Conservation (phyloP, 2,329 filamentous ascomycete species). For the Leptosphaerulina australis region DNA sequence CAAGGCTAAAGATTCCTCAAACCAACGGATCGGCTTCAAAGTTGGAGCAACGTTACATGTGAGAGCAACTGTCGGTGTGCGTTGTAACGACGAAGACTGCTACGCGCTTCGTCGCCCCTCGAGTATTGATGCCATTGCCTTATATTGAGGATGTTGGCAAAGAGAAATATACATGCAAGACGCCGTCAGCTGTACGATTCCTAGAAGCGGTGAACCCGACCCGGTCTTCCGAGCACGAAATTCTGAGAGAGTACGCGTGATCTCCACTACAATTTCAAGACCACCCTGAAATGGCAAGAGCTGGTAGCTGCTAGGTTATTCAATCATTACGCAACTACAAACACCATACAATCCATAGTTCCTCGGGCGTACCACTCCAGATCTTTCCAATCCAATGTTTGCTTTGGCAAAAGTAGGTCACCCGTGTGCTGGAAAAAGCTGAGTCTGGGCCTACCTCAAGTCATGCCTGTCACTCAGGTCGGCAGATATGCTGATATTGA, state of each 20-base stretch:
- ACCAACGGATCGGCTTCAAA: slow-evolving; percentile 6
- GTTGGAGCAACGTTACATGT: slow-evolving; percentile 17
- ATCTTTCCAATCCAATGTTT: no score
- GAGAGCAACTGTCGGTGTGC: slow-evolving; percentile 14
- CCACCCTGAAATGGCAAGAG: background rate
- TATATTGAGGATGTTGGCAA: background rate
- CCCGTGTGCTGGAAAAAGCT: no score
- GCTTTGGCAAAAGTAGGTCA: no score
- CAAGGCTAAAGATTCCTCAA: background rate
- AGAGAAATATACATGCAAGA: background rate
- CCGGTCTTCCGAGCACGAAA: background rate
- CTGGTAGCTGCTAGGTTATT: no score
- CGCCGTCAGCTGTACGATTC: background rate
- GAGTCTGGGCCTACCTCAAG: no score
- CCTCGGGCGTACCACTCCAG: background rate
- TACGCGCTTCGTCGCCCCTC: background rate
- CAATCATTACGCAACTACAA: no score
- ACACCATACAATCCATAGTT: no score
- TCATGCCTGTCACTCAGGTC: no score
- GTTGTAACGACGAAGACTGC: slow-evolving; percentile 1
- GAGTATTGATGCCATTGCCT: background rate
- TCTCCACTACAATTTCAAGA: background rate
- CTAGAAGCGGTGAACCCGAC: background rate
- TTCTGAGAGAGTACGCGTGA: slow-evolving; percentile 3
- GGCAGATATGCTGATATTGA: no score